Percentiles rank a stretch among this genome's conserved stretches.
phyloP scores from a whole-genome alignment of 257 asterid species.

The Nemophila menziesii region DNA sequence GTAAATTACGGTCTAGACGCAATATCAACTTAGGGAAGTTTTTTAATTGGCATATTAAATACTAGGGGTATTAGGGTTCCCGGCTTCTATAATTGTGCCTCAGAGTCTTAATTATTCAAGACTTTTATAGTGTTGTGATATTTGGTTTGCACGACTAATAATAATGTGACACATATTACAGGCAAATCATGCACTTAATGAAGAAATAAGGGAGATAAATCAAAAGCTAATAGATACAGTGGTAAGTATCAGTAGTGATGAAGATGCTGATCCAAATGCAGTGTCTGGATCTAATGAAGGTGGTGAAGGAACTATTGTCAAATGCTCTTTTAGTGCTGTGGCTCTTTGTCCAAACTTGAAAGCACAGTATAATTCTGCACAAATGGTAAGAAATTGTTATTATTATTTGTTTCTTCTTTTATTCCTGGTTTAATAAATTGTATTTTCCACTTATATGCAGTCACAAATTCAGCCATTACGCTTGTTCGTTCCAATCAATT shows the following conservation, averaged over 20 bases:
- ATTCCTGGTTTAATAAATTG: conserved; percentile 5
- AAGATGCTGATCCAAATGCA: conserved; percentile 55
- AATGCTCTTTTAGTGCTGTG: conserved; percentile 62
- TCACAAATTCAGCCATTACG: conserved; percentile 65
- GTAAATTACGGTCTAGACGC: not conserved
- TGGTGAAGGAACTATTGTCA: conserved; percentile 61
- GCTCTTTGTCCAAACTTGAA: conserved; percentile 64
- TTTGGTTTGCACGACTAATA: conserved; percentile 2
- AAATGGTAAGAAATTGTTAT: conserved; percentile 36
- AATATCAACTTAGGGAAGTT: too few relatives aligned
- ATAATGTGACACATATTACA: conserved; percentile 16
- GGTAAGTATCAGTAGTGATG: conserved; percentile 52
- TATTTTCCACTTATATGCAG: conserved; percentile 26
- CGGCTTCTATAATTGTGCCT: not conserved
- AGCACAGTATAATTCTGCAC: conserved; percentile 64
- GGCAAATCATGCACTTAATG: conserved; percentile 67
- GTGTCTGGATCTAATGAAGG: conserved; percentile 50
- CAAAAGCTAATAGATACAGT: conserved; percentile 60
- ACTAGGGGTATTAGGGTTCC: not conserved
- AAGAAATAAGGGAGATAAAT: conserved; percentile 63
- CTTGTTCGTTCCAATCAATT: conserved; percentile 49
- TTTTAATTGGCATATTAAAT: not conserved
- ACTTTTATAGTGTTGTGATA: too few relatives aligned
- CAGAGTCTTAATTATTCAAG: not conserved
- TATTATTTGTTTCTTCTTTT: not conserved